Base-by-base conservation (phyloP, 2,329 filamentous ascomycete species). In the Penicillium sp. region DNA sequence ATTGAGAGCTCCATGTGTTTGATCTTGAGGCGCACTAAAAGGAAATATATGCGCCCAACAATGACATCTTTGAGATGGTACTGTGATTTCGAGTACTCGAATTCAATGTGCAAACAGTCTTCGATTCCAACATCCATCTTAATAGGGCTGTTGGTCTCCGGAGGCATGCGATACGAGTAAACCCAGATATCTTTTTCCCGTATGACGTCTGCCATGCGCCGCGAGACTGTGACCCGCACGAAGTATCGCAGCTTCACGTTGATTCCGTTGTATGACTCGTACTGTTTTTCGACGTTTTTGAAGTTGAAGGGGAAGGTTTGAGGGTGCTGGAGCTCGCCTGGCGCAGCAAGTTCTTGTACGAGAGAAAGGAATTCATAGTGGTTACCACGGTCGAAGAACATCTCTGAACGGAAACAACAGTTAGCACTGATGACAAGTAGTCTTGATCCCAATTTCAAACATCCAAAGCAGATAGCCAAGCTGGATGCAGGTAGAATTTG, bases 101-200 rank as follows among this genome's bases (percentile, higher is more conserved):
- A 99, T 75, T 99, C 94, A 65, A 99, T 99, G 77, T 99, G 94
- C 65, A 99, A 80, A 73, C 94, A 99, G 78, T 99, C 95, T 78
- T 99, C 94, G 70, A 99, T 99, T 57, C 94, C 94, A 59, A 99
- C 94, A 72, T 99, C 94, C 94, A 99, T 99, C 83, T 99, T 99
- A 81, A 99, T 99, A 65, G 90, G 91, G 77, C 86, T 92, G 81
- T 97, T 99, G 75, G 91, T 95, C 83, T 99, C 94, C 18, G 94
- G 94, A 20, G 94, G 93, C 79, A 97, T 93, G 73, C 92, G 87
- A 81, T 99, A 99, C 62, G 88, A 94, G 81, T 99, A 99, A 56
- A 99, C 95, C 95, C 95, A 99, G 63, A 99, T 89, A 74, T 99
- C 95, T 83, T 99, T 99, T 78, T 99, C 95, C 66, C 95, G 89